Evolutionary conservation across 345 rosid species (phyloP).

Genomic region (Nasturtium officinale): DNA sequence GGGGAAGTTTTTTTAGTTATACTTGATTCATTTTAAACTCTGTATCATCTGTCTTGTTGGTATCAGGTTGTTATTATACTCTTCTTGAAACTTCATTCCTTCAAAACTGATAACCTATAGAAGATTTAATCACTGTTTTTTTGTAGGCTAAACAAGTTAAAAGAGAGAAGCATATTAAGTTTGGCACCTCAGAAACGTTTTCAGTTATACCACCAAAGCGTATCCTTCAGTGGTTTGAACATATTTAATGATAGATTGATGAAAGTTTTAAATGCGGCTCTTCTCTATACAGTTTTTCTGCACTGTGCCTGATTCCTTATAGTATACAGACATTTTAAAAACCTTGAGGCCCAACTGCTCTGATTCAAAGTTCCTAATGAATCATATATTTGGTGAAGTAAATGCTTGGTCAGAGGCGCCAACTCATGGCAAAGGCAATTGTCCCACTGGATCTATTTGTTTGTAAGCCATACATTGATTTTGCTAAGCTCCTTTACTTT

Average conservation of each 20-base stretch:
- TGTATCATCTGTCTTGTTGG: slow-evolving; percentile 22
- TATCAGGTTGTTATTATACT: neutral
- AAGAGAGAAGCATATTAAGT: slow-evolving; percentile 49
- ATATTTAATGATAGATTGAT: slow-evolving; percentile 1
- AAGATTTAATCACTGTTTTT: slow-evolving; percentile 43
- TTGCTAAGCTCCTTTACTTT: neutral
- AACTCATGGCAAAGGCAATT: slow-evolving; percentile 46
- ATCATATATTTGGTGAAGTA: slow-evolving; percentile 47
- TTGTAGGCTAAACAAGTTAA: slow-evolving; percentile 41
- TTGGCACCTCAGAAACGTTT: slow-evolving; percentile 49
- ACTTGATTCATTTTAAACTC: slow-evolving; percentile 2
- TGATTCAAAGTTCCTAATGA: slow-evolving; percentile 51
- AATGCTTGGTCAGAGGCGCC: slow-evolving; percentile 56
- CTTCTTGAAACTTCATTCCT: slow-evolving; percentile 22
- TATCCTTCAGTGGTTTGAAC: slow-evolving; percentile 54
- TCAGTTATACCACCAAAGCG: slow-evolving; percentile 61
- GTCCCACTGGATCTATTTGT: slow-evolving; percentile 61
- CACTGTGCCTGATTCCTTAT: slow-evolving; percentile 50
- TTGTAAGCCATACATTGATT: slow-evolving; percentile 57
- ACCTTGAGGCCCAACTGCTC: slow-evolving; percentile 49
- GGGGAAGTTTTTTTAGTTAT: neutral
- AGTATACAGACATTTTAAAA: slow-evolving; percentile 57
- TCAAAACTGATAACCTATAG: slow-evolving; percentile 47
- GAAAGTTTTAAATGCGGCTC: neutral
- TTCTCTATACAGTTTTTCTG: slow-evolving; percentile 10